A percentile compares a stretch with the other conserved stretches of the same genome.
Conservation (phyloP, 75 land plant species). For the Larix kaempferi region DNA sequence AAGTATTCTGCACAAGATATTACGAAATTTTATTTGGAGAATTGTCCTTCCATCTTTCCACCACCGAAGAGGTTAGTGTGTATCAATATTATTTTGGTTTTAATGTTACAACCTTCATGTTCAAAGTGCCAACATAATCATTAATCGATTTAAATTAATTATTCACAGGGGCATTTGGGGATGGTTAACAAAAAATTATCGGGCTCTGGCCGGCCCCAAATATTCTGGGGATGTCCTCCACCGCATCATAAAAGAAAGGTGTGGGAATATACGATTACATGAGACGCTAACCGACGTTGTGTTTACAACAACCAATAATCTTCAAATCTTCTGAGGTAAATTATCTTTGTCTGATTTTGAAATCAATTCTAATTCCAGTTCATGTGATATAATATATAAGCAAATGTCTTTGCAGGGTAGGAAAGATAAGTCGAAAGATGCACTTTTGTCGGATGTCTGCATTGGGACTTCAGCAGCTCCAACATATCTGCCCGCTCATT, state of each 20-base stretch:
- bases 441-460: slow-evolving; percentile 17
- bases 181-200: no score
- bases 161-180: no score
- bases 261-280: slow-evolving; percentile 19
- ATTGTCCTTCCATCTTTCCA: slow-evolving; percentile 23
- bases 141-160: no score
- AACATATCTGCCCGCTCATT: slow-evolving; percentile 26
- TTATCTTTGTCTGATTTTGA: neutral
- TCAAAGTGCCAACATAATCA: no score
- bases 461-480: slow-evolving; percentile 34
- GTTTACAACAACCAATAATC: slow-evolving; percentile 40
- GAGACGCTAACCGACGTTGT: slow-evolving; percentile 43
- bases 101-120: no score
- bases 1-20: slow-evolving; percentile 33
- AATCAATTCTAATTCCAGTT: no score
- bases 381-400: neutral
- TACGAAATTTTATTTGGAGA: slow-evolving; percentile 23
- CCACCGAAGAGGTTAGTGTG: no score
- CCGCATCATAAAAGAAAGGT: slow-evolving; percentile 4
- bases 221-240: slow-evolving; percentile 41
- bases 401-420: neutral
- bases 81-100: no score
- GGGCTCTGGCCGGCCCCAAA: slow-evolving; percentile 28
- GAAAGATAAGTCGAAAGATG: slow-evolving; percentile 10
- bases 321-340: slow-evolving; percentile 42